phyloP scores from a whole-genome alignment of 306 rosid species.

The Betula pendula region DNA sequence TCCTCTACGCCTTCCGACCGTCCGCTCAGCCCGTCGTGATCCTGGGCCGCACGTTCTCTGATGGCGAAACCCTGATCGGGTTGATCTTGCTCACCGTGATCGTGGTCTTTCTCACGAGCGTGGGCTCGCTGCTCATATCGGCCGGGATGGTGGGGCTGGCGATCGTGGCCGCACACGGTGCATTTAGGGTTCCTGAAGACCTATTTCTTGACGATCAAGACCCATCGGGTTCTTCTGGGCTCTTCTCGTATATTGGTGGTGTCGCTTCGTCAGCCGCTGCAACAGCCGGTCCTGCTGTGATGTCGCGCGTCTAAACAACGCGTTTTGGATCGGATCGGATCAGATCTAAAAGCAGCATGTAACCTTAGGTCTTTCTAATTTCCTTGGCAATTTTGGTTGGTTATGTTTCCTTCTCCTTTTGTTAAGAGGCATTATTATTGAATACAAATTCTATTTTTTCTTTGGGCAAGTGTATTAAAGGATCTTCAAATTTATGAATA shows the following conservation, averaged over 20 bases:
- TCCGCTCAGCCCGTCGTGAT: slow-evolving; percentile 40
- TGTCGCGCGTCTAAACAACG: slow-evolving; percentile 20
- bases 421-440: no score
- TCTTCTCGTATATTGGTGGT: slow-evolving; percentile 23
- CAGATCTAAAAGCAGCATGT: background rate
- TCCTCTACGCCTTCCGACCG: slow-evolving; percentile 38
- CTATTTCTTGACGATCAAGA: slow-evolving; percentile 42
- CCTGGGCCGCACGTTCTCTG: slow-evolving; percentile 20
- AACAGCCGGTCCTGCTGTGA: slow-evolving; percentile 12
- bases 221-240: slow-evolving; percentile 28
- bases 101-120: slow-evolving; percentile 38
- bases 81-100: slow-evolving; percentile 28
- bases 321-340: background rate
- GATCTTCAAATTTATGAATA: no score
- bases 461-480: no score
- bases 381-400: no score
- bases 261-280: slow-evolving; percentile 17
- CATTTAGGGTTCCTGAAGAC: slow-evolving; percentile 46
- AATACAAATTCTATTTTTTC: no score
- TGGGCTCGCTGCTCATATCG: slow-evolving; percentile 35
- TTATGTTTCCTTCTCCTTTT: no score
- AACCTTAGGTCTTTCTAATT: no score
- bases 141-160: slow-evolving; percentile 31
- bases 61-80: slow-evolving; percentile 28
- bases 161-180: slow-evolving; percentile 39